These are phyloP conservation scores for Suhomyces bolitotheri DNA, from an alignment of 1,139 yeast species.

Conservation along the genomic window DNA sequence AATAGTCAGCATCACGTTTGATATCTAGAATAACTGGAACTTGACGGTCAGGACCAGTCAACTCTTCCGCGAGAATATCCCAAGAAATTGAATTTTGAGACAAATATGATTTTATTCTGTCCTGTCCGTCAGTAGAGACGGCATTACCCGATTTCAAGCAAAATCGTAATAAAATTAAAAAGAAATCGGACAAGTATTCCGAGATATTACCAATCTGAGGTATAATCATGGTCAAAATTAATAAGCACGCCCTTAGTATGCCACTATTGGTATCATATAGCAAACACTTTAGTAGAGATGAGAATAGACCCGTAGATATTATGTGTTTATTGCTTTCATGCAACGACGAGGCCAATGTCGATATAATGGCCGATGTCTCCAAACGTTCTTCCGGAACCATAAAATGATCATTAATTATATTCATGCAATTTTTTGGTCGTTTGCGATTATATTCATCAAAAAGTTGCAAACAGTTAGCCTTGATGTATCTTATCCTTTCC, in stretches of 20 bases:
- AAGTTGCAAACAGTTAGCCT: conserved; percentile 41
- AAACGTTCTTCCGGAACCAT: conserved; percentile 31
- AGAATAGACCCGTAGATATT: not conserved
- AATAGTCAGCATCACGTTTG: too few relatives aligned
- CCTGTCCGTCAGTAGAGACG: not conserved
- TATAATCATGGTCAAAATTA: conserved; percentile 51
- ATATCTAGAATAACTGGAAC: too few relatives aligned
- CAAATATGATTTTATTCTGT: conserved; percentile 1
- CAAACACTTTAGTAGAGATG: conserved; percentile 37
- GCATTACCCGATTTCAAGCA: too few relatives aligned
- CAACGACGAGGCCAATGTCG: conserved; percentile 24
- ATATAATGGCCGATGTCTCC: conserved; percentile 36
- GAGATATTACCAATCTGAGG: conserved; percentile 49
- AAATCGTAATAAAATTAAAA: conserved; percentile 48
- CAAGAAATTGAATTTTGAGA: not conserved
- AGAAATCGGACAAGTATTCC: conserved; percentile 41
- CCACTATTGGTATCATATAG: conserved; percentile 47
- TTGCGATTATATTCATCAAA: conserved; percentile 42
- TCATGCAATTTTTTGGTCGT: conserved; percentile 34
- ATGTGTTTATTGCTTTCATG: not conserved
- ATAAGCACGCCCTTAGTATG: conserved; percentile 43
- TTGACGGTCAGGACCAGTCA: too few relatives aligned
- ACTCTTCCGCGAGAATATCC: too few relatives aligned
- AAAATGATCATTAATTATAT: conserved; percentile 35
- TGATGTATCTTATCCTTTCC: conserved; percentile 53